Conservation (phyloP, 331 rosid species). For the Rosa hybrid region DNA sequence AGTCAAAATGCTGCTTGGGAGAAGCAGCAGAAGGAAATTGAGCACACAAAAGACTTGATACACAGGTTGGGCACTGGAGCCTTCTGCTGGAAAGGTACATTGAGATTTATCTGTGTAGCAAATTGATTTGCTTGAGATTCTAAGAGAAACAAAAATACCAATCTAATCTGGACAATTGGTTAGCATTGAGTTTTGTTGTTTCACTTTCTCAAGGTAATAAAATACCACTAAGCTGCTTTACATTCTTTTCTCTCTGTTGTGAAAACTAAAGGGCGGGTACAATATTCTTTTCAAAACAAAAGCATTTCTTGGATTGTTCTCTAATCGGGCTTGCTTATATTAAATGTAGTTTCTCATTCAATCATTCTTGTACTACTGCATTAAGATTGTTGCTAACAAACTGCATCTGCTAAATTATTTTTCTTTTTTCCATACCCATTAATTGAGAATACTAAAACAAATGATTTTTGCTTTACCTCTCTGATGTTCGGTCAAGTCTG, state of each 20-base stretch:
- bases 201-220: neutral
- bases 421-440: neutral
- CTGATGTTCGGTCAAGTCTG: neutral
- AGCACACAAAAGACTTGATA: conserved; percentile 77
- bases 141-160: neutral
- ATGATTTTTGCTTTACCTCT: neutral
- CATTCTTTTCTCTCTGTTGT: neutral
- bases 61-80: conserved; percentile 91
- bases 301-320: neutral
- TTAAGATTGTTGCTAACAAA: neutral
- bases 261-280: neutral
- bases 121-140: neutral
- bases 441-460: neutral
- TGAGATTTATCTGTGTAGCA: conserved; percentile 3
- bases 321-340: neutral
- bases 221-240: neutral
- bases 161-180: neutral
- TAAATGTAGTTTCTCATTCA: neutral
- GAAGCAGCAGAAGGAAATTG: conserved; percentile 99
- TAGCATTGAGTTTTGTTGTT: neutral
- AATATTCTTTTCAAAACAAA: neutral
- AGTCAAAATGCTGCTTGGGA: conserved; percentile 95
- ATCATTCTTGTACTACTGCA: neutral
- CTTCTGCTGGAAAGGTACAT: conserved; percentile 86
- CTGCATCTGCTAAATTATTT: neutral